These are phyloP conservation scores for Ophiocordyceps camponoti-leonardi DNA, from an alignment of 2,329 filamentous ascomycete species.

Conservation along the genomic window DNA sequence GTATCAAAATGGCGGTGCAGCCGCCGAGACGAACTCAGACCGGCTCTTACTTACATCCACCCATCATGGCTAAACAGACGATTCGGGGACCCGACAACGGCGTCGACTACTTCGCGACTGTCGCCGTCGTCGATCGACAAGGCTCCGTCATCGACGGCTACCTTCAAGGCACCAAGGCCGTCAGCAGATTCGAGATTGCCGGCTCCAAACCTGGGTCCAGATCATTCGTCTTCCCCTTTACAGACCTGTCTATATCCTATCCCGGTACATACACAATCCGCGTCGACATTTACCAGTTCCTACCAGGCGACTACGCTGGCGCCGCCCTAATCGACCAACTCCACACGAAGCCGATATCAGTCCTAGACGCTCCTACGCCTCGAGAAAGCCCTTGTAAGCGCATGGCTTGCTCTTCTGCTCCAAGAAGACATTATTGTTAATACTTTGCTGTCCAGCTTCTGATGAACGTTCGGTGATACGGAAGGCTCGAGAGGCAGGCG, in stretches of 20 bases:
- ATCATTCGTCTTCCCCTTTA: constrained; percentile 9
- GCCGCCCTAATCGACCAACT: constrained; percentile 5
- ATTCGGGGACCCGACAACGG: constrained; percentile 1
- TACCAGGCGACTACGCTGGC: constrained; percentile 2
- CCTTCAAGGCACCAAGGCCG: constrained; percentile 6
- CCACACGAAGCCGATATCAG: constrained; percentile 5
- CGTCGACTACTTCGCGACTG: constrained; percentile 11
- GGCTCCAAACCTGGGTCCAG: constrained; percentile 1
- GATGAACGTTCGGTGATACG: neutral
- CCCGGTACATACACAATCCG: constrained; percentile 10
- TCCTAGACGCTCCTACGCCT: constrained; percentile 3
- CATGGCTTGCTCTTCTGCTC: neutral
- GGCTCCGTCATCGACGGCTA: constrained; percentile 6
- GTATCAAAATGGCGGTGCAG: constrained; percentile 7
- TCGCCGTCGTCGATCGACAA: constrained; percentile 6
- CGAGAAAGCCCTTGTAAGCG: constrained; percentile 3
- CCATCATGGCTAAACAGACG: constrained; percentile 7
- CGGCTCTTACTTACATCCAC: constrained; percentile 7
- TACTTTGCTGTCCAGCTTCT: neutral
- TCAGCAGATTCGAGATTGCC: constrained; percentile 6
- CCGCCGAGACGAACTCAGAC: constrained; percentile 7
- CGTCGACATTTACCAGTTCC: constrained; percentile 11
- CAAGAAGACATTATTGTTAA: neutral
- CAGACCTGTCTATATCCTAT: constrained; percentile 7
- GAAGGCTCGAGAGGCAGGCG: neutral